Conservation (phyloP, 2,329 filamentous ascomycete genomes). For the Xylariomycetidae sp. region DNA sequence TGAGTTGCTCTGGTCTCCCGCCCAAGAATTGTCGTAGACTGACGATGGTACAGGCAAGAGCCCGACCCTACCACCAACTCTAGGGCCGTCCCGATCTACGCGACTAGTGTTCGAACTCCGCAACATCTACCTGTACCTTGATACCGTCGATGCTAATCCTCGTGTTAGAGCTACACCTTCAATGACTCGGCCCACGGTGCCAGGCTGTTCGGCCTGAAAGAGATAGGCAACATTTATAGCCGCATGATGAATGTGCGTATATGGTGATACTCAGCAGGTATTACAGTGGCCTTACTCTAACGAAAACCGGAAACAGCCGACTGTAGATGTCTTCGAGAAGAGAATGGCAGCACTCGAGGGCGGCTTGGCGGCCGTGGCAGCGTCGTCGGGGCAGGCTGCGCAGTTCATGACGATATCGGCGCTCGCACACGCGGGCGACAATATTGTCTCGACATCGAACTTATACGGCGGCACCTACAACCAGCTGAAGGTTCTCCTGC, state of each 20-base stretch:
- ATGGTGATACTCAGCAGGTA: background rate
- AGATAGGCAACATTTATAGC: slow-evolving; percentile 96
- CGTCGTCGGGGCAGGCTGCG: slow-evolving; percentile 80
- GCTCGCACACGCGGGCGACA: slow-evolving; percentile 83
- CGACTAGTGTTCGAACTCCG: slow-evolving; percentile 57
- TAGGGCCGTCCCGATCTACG: slow-evolving; percentile 92
- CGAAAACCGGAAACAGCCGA: slow-evolving; percentile 55
- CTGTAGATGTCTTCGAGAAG: slow-evolving; percentile 94
- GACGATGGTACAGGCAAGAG: slow-evolving; percentile 54
- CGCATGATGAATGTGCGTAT: slow-evolving; percentile 78
- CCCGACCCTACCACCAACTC: slow-evolving; percentile 78
- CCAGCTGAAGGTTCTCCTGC: slow-evolving; percentile 87
- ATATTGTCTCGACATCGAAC: slow-evolving; percentile 86
- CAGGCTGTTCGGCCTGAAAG: slow-evolving; percentile 91
- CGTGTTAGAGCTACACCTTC: slow-evolving; percentile 73
- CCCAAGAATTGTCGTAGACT: background rate
- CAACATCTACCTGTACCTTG: no score
- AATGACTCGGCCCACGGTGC: slow-evolving; percentile 95
- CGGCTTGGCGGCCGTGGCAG: slow-evolving; percentile 77
- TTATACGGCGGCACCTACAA: slow-evolving; percentile 96
- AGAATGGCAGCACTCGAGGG: slow-evolving; percentile 93
- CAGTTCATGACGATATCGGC: slow-evolving; percentile 86
- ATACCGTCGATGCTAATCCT: no score
- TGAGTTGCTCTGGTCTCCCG: slow-evolving; percentile 33
- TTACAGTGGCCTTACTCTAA: no score